A percentile compares a stretch with the other conserved stretches of the same genome.
phyloP scores from a whole-genome alignment of 108 stramenopile genomes.

The Aureococcus anophagefferens region DNA sequence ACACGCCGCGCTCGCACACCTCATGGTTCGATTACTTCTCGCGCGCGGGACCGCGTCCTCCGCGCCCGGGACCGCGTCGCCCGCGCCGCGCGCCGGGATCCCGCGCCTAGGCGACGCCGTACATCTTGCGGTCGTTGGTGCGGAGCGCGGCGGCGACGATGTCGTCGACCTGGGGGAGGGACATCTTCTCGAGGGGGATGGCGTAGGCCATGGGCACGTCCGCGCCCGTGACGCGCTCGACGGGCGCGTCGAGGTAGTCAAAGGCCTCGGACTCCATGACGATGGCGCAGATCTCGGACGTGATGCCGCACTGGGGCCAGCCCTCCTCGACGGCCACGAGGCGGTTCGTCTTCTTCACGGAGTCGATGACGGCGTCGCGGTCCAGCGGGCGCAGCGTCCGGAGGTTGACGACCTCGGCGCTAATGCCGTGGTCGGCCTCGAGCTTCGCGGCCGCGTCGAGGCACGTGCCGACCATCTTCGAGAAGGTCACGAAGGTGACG shows the following conservation, averaged over 20 bases:
- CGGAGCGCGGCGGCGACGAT: conserved; percentile 77
- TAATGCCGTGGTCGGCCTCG: conserved; percentile 69
- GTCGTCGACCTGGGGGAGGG: conserved; percentile 83
- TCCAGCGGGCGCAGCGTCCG: conserved; percentile 88
- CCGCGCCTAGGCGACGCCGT: neutral
- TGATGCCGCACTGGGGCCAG: conserved; percentile 94
- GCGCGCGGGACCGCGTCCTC: too few species aligned
- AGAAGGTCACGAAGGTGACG: conserved; percentile 87
- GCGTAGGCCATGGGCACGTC: conserved; percentile 99
- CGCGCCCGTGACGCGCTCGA: conserved; percentile 91
- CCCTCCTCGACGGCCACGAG: conserved; percentile 93
- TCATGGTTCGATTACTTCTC: too few species aligned
- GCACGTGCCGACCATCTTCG: conserved; percentile 73
- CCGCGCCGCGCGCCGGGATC: too few species aligned
- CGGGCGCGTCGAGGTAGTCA: conserved; percentile 97
- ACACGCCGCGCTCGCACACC: too few species aligned
- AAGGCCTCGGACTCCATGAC: conserved; percentile 93
- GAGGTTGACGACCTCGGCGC: conserved; percentile 87
- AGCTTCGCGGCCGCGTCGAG: conserved; percentile 85
- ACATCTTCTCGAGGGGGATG: conserved; percentile 72
- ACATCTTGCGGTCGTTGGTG: conserved; percentile 64
- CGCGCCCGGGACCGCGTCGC: too few species aligned
- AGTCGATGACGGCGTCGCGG: conserved; percentile 78
- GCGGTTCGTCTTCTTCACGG: conserved; percentile 89
- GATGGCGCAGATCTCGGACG: conserved; percentile 90